These are phyloP conservation scores for Colletotrichum sidae DNA, from an alignment of 2,329 filamentous ascomycete genomes.

Conservation along the genomic window DNA sequence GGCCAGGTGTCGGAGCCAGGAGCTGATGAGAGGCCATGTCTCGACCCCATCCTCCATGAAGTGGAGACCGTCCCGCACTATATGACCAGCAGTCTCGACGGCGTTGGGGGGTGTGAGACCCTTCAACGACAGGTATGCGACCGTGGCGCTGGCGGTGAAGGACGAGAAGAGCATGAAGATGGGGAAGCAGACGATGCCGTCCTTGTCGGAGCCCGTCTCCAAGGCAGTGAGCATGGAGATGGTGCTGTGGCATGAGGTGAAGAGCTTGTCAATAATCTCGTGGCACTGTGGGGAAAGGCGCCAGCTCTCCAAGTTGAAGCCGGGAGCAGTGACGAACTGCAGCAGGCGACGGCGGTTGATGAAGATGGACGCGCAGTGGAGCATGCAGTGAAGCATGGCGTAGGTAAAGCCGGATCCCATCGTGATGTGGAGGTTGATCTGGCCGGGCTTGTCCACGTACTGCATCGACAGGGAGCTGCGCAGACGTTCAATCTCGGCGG, in stretches of 20 bases:
- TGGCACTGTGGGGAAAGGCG: slow-evolving; percentile 61
- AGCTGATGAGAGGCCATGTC: slow-evolving; percentile 69
- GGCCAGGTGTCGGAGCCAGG: slow-evolving; percentile 69
- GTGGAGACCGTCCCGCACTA: slow-evolving; percentile 69
- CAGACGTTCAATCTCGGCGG: slow-evolving; percentile 66
- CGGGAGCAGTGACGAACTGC: slow-evolving; percentile 65
- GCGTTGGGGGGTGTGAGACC: slow-evolving; percentile 67
- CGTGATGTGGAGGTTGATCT: slow-evolving; percentile 72
- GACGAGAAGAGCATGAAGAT: slow-evolving; percentile 74
- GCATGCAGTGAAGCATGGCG: slow-evolving; percentile 71
- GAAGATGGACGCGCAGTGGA: slow-evolving; percentile 71
- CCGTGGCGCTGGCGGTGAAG: slow-evolving; percentile 70
- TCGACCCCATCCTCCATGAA: slow-evolving; percentile 70
- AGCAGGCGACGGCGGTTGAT: slow-evolving; percentile 70
- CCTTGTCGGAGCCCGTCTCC: slow-evolving; percentile 68
- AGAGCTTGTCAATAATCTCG: slow-evolving; percentile 66
- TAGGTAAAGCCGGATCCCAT: slow-evolving; percentile 74
- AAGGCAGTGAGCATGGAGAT: slow-evolving; percentile 67
- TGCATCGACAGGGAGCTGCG: slow-evolving; percentile 67
- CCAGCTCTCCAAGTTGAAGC: slow-evolving; percentile 66
- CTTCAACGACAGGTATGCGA: slow-evolving; percentile 72
- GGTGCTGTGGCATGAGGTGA: slow-evolving; percentile 69
- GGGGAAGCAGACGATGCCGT: slow-evolving; percentile 69
- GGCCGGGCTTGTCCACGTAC: slow-evolving; percentile 70
- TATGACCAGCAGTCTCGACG: slow-evolving; percentile 66